phyloP scores from a whole-genome alignment of 257 asterid genomes.

The Capsicum chinense region DNA sequence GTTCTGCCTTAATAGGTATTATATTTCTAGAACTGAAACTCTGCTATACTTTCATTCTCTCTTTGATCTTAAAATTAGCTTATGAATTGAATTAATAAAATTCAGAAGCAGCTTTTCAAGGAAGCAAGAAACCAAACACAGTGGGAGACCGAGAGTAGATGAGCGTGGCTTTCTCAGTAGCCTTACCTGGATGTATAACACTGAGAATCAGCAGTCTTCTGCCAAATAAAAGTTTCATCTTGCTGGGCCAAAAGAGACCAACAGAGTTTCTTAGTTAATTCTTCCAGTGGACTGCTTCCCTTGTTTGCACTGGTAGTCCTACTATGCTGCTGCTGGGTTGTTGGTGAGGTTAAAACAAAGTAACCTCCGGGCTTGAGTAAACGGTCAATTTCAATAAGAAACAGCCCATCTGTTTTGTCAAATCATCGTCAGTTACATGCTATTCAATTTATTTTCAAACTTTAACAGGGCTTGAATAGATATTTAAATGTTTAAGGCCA shows the following conservation, averaged over 20 bases:
- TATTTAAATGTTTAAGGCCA: not conserved
- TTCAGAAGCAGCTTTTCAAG: too few species aligned
- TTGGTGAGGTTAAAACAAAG: slow-evolving; percentile 83
- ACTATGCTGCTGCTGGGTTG: slow-evolving; percentile 63
- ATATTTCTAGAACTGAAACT: not conserved
- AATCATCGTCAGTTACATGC: slow-evolving; percentile 36
- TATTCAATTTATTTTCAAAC: slow-evolving; percentile 14
- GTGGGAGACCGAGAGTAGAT: not conserved
- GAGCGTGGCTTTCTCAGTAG: slow-evolving; percentile 26
- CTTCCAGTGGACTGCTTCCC: slow-evolving; percentile 72
- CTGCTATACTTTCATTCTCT: not conserved
- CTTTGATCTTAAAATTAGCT: not conserved
- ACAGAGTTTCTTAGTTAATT: slow-evolving; percentile 66
- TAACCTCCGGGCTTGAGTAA: slow-evolving; percentile 96
- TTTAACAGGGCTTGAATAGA: not conserved
- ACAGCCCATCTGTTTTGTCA: slow-evolving; percentile 72
- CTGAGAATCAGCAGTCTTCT: slow-evolving; percentile 71
- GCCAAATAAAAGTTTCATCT: slow-evolving; percentile 90
- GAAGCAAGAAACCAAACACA: not conserved
- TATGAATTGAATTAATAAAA: not conserved
- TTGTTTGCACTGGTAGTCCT: slow-evolving; percentile 47
- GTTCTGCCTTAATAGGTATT: not conserved
- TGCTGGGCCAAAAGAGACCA: slow-evolving; percentile 80
- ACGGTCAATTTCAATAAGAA: slow-evolving; percentile 91
- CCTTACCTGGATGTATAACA: slow-evolving; percentile 79